Conservation (phyloP, 371 early-diverging fungal genomes). For the Mortierella sp. region DNA sequence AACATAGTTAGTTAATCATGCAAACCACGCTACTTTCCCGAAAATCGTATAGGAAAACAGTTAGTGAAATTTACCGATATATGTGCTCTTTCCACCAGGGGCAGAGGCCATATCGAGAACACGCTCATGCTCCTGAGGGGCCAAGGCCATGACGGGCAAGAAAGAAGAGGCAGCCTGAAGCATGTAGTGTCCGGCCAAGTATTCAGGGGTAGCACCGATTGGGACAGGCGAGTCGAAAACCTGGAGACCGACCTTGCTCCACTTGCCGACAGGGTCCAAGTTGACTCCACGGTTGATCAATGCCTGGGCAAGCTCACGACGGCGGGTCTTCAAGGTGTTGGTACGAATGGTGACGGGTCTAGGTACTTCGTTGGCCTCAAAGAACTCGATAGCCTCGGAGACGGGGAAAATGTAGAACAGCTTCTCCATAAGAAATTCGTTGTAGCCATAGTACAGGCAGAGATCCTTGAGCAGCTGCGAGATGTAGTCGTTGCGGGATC, state of each 20-base stretch:
- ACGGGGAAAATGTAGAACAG: slow-evolving; percentile 92
- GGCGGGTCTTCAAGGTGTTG: slow-evolving; percentile 96
- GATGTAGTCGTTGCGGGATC: slow-evolving; percentile 87
- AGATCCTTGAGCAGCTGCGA: slow-evolving; percentile 91
- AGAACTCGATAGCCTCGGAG: slow-evolving; percentile 96
- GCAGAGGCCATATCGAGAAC: slow-evolving; percentile 99
- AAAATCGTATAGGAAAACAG: background rate
- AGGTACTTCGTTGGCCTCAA: slow-evolving; percentile 98
- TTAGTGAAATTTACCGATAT: slow-evolving; percentile 69
- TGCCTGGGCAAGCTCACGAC: slow-evolving; percentile 96
- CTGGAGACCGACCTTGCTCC: slow-evolving; percentile 92
- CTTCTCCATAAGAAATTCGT: slow-evolving; percentile 93
- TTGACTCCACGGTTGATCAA: slow-evolving; percentile 98
- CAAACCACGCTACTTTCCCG: background rate
- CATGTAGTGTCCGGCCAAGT: slow-evolving; percentile 99
- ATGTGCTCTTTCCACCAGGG: slow-evolving; percentile 99
- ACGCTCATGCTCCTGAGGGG: slow-evolving; percentile 93
- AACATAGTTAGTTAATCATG: slow-evolving; percentile 4
- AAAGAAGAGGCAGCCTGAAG: slow-evolving; percentile 99
- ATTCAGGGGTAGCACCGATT: slow-evolving; percentile 99
- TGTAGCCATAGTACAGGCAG: slow-evolving; percentile 95
- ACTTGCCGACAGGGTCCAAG: slow-evolving; percentile 97
- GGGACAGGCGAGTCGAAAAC: slow-evolving; percentile 94
- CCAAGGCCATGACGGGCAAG: slow-evolving; percentile 98
- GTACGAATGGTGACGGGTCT: slow-evolving; percentile 98